phyloP scores from a whole-genome alignment of 805 yeast genomes.

The Starmerella asiatica region DNA sequence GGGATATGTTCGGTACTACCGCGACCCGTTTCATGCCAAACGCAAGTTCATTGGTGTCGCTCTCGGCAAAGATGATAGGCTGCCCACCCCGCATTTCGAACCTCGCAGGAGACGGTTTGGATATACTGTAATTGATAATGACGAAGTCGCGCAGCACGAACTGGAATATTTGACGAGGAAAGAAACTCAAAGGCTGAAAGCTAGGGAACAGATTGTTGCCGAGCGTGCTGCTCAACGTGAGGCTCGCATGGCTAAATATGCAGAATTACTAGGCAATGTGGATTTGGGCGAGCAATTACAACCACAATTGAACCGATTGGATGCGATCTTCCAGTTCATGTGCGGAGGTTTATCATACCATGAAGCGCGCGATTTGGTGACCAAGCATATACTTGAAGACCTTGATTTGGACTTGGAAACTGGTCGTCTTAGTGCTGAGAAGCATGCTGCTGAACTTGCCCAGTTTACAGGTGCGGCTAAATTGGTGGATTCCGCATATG shows the following conservation, averaged over 20 bases:
- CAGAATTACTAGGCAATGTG: conserved; percentile 25
- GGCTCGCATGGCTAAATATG: conserved; percentile 25
- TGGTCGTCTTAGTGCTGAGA: conserved; percentile 26
- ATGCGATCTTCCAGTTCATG: conserved; percentile 39
- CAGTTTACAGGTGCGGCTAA: conserved; percentile 27
- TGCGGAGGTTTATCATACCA: conserved; percentile 43
- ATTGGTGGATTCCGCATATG: conserved; percentile 25
- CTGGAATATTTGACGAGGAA: conserved; percentile 52
- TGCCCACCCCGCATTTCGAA: conserved; percentile 85
- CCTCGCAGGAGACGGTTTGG: conserved; percentile 84
- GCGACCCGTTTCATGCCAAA: conserved; percentile 92
- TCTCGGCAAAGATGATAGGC: conserved; percentile 42
- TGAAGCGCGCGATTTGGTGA: conserved; percentile 50
- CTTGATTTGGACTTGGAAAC: conserved; percentile 26
- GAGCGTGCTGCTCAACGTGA: conserved; percentile 33
- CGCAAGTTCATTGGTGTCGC: conserved; percentile 86
- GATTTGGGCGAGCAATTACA: conserved; percentile 13
- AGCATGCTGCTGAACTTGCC: conserved; percentile 28
- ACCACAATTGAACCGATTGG: conserved; percentile 36
- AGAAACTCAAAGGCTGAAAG: conserved; percentile 44
- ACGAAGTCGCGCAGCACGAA: conserved; percentile 42
- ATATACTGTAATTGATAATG: conserved; percentile 39
- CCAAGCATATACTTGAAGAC: conserved; percentile 35
- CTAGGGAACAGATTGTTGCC: conserved; percentile 32
- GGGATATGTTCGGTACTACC: conserved; percentile 79